Evolutionary conservation across 345 rosid genomes (phyloP).

Genomic region (Aegle marmelos): DNA sequence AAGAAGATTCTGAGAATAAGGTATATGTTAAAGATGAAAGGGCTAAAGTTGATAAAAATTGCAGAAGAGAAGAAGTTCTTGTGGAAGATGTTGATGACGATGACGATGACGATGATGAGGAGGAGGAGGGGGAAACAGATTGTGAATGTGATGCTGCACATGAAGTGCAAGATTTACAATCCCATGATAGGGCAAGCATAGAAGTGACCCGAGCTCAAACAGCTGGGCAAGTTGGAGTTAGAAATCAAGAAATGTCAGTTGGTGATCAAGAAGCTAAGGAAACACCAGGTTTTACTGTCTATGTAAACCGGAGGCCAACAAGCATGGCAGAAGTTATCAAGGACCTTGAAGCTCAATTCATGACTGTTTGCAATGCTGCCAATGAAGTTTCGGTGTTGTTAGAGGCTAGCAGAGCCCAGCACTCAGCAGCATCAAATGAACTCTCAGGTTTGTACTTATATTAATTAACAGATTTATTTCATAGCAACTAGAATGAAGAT

Average conservation of each 20-base stretch:
- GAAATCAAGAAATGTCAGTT: conserved; percentile 51
- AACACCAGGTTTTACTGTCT: conserved; percentile 81
- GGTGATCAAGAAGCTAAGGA: conserved; percentile 37
- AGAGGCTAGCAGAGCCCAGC: conserved; percentile 77
- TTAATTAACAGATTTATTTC: neutral
- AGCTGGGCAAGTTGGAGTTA: conserved; percentile 49
- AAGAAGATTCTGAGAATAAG: conserved; percentile 42
- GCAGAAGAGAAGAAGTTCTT: conserved; percentile 56
- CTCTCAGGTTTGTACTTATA: conserved; percentile 54
- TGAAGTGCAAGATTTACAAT: conserved; percentile 37
- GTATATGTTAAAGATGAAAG: conserved; percentile 30
- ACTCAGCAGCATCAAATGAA: conserved; percentile 52
- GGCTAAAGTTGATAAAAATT: conserved; percentile 27
- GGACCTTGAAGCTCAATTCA: conserved; percentile 87
- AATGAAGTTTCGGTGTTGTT: conserved; percentile 71
- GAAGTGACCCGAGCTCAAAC: conserved; percentile 51
- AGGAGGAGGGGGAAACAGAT: conserved; percentile 43
- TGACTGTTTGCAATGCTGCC: conserved; percentile 57
- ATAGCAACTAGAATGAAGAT: neutral
- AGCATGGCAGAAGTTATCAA: conserved; percentile 92
- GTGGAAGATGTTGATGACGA: conserved; percentile 69
- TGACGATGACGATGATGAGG: conserved; percentile 23
- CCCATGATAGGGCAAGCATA: conserved; percentile 37
- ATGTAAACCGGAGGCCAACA: conserved; percentile 86
- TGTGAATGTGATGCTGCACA: conserved; percentile 41